phyloP scores from a whole-genome alignment of 2,329 filamentous ascomycete species.

The Colletotrichum caudatum region DNA sequence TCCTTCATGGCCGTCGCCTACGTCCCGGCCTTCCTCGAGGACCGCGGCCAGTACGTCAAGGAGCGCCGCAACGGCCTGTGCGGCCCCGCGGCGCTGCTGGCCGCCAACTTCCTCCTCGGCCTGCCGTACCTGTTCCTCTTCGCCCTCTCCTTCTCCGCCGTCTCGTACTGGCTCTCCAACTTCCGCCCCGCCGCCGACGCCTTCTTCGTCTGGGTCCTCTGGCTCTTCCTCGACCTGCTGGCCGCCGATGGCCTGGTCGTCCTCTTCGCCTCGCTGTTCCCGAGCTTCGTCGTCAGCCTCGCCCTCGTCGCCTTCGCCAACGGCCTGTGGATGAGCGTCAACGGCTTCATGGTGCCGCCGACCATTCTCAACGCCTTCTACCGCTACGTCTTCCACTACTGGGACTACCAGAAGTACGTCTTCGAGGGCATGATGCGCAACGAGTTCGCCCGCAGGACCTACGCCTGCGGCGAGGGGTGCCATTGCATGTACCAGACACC shows the following conservation, averaged over 20 bases:
- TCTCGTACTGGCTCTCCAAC: slow-evolving; percentile 85
- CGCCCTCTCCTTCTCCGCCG: slow-evolving; percentile 77
- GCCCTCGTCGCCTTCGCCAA: slow-evolving; percentile 88
- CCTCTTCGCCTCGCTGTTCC: slow-evolving; percentile 77
- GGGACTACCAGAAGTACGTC: slow-evolving; percentile 88
- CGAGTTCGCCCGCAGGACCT: slow-evolving; percentile 77
- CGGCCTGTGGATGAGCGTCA: slow-evolving; percentile 89
- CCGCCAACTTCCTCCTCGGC: slow-evolving; percentile 86
- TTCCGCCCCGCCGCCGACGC: slow-evolving; percentile 73
- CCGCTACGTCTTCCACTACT: slow-evolving; percentile 89
- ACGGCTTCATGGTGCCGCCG: slow-evolving; percentile 83
- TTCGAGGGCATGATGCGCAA: slow-evolving; percentile 96
- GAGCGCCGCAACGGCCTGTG: slow-evolving; percentile 87
- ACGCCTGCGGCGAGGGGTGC: slow-evolving; percentile 69
- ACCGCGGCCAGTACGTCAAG: slow-evolving; percentile 78
- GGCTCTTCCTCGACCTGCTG: slow-evolving; percentile 86
- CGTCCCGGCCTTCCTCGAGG: slow-evolving; percentile 85
- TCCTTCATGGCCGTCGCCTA: slow-evolving; percentile 88
- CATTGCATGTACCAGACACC: slow-evolving; percentile 78
- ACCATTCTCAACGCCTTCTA: slow-evolving; percentile 84
- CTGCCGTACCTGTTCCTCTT: slow-evolving; percentile 86
- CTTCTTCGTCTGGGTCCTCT: slow-evolving; percentile 85
- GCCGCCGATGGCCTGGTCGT: slow-evolving; percentile 88
- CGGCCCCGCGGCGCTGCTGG: slow-evolving; percentile 76
- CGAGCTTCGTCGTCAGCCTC: slow-evolving; percentile 83